phyloP scores from a whole-genome alignment of 805 yeast species.

The Kuraishia floccosa region DNA sequence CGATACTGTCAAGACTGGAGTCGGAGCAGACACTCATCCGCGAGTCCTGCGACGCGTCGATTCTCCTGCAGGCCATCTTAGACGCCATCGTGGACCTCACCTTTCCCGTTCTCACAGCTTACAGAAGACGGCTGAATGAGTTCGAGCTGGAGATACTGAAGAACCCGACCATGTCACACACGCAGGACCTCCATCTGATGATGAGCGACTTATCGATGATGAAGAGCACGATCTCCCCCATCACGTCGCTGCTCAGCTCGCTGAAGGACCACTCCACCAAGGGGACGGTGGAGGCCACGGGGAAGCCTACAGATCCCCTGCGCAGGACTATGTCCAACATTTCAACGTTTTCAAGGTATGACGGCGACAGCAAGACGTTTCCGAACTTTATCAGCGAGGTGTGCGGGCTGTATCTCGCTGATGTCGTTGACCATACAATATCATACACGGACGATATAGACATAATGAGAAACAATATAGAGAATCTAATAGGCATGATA shows the following conservation, averaged over 20 bases:
- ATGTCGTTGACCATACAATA: constrained; percentile 44
- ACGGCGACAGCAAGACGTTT: constrained; percentile 1
- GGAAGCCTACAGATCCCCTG: neutral
- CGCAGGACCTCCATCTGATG: constrained; percentile 41
- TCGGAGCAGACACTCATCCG: constrained; percentile 35
- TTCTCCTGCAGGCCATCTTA: constrained; percentile 40
- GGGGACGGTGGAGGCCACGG: constrained; percentile 1
- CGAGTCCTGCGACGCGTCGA: constrained; percentile 38
- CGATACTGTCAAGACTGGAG: constrained; percentile 35
- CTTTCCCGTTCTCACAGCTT: constrained; percentile 42
- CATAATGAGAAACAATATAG: constrained; percentile 39
- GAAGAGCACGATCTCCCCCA: constrained; percentile 33
- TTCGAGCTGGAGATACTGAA: constrained; percentile 39
- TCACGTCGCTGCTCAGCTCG: constrained; percentile 33
- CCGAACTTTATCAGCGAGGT: constrained; percentile 25
- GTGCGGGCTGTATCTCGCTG: constrained; percentile 37
- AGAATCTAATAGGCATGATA: constrained; percentile 36
- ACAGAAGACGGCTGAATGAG: constrained; percentile 32
- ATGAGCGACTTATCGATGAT: constrained; percentile 39
- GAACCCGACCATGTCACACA: constrained; percentile 37
- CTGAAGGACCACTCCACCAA: constrained; percentile 25
- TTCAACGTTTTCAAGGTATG: neutral
- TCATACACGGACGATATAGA: constrained; percentile 42
- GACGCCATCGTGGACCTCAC: constrained; percentile 44
- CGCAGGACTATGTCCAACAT: neutral